These are phyloP conservation scores for Sphaceloma murrayae DNA, from an alignment of 2,329 filamentous ascomycete genomes.

Conservation along the genomic window DNA sequence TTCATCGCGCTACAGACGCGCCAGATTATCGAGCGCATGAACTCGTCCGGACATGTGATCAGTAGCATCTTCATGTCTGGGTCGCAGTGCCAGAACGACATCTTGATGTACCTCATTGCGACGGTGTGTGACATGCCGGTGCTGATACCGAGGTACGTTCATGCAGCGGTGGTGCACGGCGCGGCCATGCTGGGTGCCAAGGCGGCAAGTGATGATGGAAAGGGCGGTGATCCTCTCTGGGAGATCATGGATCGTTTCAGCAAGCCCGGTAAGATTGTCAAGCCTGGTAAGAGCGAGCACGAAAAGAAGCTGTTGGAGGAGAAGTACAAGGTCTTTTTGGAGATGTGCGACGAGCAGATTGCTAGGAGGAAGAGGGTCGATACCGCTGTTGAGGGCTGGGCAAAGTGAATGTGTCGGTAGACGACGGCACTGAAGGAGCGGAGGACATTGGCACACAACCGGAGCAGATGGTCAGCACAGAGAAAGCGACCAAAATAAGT, in stretches of 20 bases:
- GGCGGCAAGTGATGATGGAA: slow-evolving; percentile 71
- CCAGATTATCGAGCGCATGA: slow-evolving; percentile 94
- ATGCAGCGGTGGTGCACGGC: slow-evolving; percentile 94
- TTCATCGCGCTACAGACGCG: slow-evolving; percentile 96
- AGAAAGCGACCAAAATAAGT: neutral
- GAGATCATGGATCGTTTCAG: slow-evolving; percentile 96
- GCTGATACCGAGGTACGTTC: slow-evolving; percentile 83
- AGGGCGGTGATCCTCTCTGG: slow-evolving; percentile 81
- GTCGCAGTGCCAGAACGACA: slow-evolving; percentile 89
- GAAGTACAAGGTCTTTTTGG: slow-evolving; percentile 93
- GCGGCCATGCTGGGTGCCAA: slow-evolving; percentile 97
- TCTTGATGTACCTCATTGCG: slow-evolving; percentile 84
- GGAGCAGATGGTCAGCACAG: neutral
- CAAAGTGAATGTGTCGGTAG: slow-evolving; percentile 13
- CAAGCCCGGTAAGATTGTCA: slow-evolving; percentile 77
- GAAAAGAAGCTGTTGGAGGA: slow-evolving; percentile 73
- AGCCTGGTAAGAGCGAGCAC: slow-evolving; percentile 58
- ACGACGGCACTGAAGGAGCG: neutral
- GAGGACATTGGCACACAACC: neutral
- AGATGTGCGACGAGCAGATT: slow-evolving; percentile 81
- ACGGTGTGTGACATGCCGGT: slow-evolving; percentile 89
- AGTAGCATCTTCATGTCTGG: slow-evolving; percentile 97
- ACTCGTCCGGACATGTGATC: slow-evolving; percentile 76
- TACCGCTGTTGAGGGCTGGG: slow-evolving; percentile 35
- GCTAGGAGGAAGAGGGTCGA: slow-evolving; percentile 73